Evolutionary conservation across 208 protist genomes (phyloP).

Genomic region (Phytomonas francai): DNA sequence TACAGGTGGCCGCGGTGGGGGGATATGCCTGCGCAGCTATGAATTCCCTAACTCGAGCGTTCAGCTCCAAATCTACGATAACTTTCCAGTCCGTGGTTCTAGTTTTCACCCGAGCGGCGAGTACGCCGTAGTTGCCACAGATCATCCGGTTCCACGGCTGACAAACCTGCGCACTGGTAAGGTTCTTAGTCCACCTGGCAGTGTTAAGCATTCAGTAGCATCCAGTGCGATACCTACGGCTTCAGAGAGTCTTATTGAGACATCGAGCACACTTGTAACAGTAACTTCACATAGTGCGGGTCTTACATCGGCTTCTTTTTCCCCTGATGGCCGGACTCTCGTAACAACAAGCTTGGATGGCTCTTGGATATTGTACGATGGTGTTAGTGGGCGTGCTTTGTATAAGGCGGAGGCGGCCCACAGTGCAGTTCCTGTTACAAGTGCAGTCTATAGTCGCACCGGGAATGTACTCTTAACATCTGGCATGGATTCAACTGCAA

Average conservation of each 20-base stretch:
- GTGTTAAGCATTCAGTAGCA: not conserved
- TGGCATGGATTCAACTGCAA: slow-evolving; percentile 75
- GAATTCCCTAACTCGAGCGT: slow-evolving; percentile 39
- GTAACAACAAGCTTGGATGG: slow-evolving; percentile 63
- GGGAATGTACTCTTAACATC: slow-evolving; percentile 72
- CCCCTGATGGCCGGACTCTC: slow-evolving; percentile 53
- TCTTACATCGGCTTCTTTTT: slow-evolving; percentile 52
- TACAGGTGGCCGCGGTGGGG: slow-evolving; percentile 56
- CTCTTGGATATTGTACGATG: slow-evolving; percentile 68
- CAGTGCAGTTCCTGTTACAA: slow-evolving; percentile 69
- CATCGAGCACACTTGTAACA: no score
- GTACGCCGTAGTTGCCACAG: slow-evolving; percentile 68
- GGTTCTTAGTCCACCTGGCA: slow-evolving; percentile 30
- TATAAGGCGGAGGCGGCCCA: slow-evolving; percentile 55
- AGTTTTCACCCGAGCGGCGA: slow-evolving; percentile 77
- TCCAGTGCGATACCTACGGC: no score
- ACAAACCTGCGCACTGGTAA: slow-evolving; percentile 56
- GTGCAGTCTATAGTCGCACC: slow-evolving; percentile 67
- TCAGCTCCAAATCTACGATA: slow-evolving; percentile 61
- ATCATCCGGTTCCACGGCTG: slow-evolving; percentile 63
- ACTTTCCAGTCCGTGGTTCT: slow-evolving; percentile 52
- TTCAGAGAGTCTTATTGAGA: no score
- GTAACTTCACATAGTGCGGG: slow-evolving; percentile 49
- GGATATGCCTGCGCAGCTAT: slow-evolving; percentile 66
- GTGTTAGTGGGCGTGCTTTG: slow-evolving; percentile 56